Conservation (phyloP, 1,139 yeast genomes). For the Meyerozyma sp. region DNA sequence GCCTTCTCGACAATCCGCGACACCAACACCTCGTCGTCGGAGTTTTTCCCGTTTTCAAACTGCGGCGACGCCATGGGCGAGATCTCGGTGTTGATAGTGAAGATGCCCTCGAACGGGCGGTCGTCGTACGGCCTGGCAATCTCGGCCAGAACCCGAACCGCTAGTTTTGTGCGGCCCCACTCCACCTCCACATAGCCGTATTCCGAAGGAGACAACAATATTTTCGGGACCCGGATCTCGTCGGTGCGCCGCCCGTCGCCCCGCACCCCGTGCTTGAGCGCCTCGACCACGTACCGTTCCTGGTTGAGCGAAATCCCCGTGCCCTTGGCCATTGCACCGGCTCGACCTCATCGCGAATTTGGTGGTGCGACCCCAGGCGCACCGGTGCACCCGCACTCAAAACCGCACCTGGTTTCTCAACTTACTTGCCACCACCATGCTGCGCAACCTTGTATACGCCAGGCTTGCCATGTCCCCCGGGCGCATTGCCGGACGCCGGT, state of each 20-base stretch:
- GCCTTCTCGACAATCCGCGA: conserved; percentile 86
- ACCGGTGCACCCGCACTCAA: background rate
- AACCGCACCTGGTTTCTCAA: background rate
- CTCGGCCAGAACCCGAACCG: conserved; percentile 74
- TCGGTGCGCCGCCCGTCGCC: conserved; percentile 64
- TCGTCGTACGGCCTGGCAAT: conserved; percentile 84
- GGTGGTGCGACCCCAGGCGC: background rate
- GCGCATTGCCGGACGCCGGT: background rate
- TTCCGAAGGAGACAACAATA: conserved; percentile 56
- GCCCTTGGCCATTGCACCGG: conserved; percentile 44
- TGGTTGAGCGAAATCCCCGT: conserved; percentile 67
- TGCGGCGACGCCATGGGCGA: conserved; percentile 85
- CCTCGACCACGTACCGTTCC: conserved; percentile 52
- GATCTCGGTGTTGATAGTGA: conserved; percentile 78
- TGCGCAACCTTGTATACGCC: background rate
- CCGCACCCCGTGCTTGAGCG: conserved; percentile 59
- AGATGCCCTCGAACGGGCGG: conserved; percentile 90
- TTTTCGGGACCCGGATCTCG: conserved; percentile 58
- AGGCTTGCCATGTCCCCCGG: background rate
- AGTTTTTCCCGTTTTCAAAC: conserved; percentile 68
- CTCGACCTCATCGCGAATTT: background rate
- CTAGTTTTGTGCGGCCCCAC: conserved; percentile 70
- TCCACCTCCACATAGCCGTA: conserved; percentile 77
- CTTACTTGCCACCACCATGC: background rate
- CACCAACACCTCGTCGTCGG: conserved; percentile 75